phyloP scores from a whole-genome alignment of 179 eudicot species.

The Actinidia arguta region DNA sequence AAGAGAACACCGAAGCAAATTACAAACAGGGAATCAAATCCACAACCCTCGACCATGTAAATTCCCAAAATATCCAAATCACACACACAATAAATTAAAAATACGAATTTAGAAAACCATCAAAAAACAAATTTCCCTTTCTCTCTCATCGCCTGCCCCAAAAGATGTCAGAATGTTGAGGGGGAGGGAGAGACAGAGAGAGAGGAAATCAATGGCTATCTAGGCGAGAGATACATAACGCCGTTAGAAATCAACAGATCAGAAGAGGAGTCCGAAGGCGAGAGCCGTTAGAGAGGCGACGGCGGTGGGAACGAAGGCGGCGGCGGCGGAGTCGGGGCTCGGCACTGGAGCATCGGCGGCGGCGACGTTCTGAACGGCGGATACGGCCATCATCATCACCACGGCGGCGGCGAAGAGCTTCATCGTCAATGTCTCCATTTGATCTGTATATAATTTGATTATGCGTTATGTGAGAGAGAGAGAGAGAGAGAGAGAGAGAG shows the following conservation, averaged over 20 bases:
- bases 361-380: conserved; percentile 30
- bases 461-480: background rate
- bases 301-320: conserved; percentile 29
- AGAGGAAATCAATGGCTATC: background rate
- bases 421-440: conserved; percentile 41
- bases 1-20: background rate
- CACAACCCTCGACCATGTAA: background rate
- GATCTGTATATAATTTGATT: background rate
- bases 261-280: conserved; percentile 28
- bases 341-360: conserved; percentile 32
- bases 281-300: conserved; percentile 26
- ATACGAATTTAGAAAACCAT: background rate
- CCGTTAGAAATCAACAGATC: background rate
- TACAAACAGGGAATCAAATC: conserved; percentile 1
- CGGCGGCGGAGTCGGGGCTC: conserved; percentile 28
- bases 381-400: conserved; percentile 29
- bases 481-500: background rate
- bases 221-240: background rate
- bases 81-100: too few species aligned
- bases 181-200: background rate
- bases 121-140: background rate
- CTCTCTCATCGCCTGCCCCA: background rate
- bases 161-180: background rate
- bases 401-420: conserved; percentile 24
- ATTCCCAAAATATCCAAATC: too few species aligned